Evolutionary conservation across 345 rosid species (phyloP).

Genomic region (Gossypioides kirkii): DNA sequence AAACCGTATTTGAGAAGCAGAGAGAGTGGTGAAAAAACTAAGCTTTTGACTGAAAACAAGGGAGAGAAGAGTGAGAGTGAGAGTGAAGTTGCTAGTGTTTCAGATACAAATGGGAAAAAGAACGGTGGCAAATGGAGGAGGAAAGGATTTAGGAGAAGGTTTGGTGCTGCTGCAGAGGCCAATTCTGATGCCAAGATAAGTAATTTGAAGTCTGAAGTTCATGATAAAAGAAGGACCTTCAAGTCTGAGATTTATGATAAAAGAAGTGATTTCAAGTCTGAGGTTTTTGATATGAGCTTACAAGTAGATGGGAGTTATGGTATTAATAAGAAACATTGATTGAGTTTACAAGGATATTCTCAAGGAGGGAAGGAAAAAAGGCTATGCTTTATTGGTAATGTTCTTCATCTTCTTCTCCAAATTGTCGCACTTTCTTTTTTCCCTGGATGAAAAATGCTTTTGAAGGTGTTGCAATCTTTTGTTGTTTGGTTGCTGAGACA

Average conservation of each 20-base stretch:
- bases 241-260: neutral
- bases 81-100: neutral
- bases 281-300: slow-evolving; percentile 37
- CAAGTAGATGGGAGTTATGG: slow-evolving; percentile 36
- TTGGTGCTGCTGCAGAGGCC: slow-evolving; percentile 1
- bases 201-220: slow-evolving; percentile 16
- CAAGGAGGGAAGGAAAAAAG: neutral
- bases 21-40: neutral
- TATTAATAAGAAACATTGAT: slow-evolving; percentile 15
- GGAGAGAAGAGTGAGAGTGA: neutral
- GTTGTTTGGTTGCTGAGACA: neutral
- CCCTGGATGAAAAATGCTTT: neutral
- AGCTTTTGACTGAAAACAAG: neutral
- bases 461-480: neutral
- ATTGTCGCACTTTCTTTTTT: neutral
- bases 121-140: slow-evolving; percentile 22
- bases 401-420: slow-evolving; percentile 2
- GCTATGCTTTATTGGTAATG: slow-evolving; percentile 1
- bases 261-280: slow-evolving; percentile 1
- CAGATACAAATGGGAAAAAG: slow-evolving; percentile 12
- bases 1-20: slow-evolving; percentile 38
- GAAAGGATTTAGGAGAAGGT: slow-evolving; percentile 19
- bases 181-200: slow-evolving; percentile 21
- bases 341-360: neutral
- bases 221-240: neutral